Evolutionary conservation across 2,329 filamentous ascomycete species (phyloP).

Genomic region (Apiospora kogelbergensis): DNA sequence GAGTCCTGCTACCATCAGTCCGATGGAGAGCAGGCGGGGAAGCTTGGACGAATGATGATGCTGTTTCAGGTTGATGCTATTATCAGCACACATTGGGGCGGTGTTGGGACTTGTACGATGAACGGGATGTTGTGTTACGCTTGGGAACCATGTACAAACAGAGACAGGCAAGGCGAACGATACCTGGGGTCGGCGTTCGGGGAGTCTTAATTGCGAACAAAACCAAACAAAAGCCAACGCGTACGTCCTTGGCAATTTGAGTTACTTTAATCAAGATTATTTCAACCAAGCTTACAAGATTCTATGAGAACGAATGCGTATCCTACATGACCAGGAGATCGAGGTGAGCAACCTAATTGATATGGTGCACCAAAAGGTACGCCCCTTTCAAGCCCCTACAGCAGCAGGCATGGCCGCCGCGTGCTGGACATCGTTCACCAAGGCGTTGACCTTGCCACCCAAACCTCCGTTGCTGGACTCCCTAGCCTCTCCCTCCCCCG

Average conservation of each 20-base stretch:
- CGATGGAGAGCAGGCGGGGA: slow-evolving; percentile 13
- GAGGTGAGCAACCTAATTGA: background rate
- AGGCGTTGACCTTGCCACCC: slow-evolving; percentile 6
- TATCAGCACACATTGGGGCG: background rate
- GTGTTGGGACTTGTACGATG: background rate
- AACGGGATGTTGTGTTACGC: background rate
- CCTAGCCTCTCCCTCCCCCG: background rate
- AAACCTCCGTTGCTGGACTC: background rate
- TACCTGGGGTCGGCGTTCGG: background rate
- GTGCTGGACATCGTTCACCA: slow-evolving; percentile 16
- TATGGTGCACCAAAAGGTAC: background rate
- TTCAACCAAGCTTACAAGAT: background rate
- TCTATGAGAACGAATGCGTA: background rate
- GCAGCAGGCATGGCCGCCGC: slow-evolving; percentile 16
- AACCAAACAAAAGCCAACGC: background rate
- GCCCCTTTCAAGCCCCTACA: slow-evolving; percentile 14
- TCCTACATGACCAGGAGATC: background rate
- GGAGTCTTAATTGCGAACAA: background rate
- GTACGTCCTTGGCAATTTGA: background rate
- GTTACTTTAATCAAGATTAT: too few species aligned
- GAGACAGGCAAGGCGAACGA: background rate
- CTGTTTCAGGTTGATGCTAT: background rate
- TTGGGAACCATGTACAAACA: background rate
- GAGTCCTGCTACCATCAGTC: slow-evolving; percentile 10
- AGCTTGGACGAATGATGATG: slow-evolving; percentile 1